Conservation (phyloP, 441 rosid species). For the Adansonia grandidieri region DNA sequence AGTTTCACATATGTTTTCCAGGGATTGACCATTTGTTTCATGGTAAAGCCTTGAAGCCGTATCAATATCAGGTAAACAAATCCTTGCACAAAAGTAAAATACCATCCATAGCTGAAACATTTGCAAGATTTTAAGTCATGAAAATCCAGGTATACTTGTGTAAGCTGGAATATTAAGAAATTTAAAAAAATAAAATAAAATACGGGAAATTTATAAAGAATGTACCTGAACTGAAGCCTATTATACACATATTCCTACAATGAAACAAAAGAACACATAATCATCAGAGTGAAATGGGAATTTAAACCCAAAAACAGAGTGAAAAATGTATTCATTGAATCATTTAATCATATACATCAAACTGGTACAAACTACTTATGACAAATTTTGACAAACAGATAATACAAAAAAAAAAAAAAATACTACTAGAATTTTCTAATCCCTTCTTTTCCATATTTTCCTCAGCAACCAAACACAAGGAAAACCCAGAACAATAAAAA, state of each 20-base stretch:
- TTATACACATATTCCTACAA: constrained; percentile 89
- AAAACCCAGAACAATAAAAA: not conserved
- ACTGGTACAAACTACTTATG: not conserved
- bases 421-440: not conserved
- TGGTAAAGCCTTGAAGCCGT: constrained; percentile 80
- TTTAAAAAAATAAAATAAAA: not conserved
- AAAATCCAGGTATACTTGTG: not conserved
- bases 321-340: not conserved
- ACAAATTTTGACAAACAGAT: not conserved
- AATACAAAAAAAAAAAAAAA: not conserved
- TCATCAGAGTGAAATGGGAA: not conserved
- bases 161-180: not conserved
- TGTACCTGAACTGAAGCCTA: constrained; percentile 81
- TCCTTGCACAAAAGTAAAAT: constrained; percentile 86
- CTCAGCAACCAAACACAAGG: not conserved
- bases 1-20: constrained; percentile 89
- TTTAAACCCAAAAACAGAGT: constrained; percentile 16
- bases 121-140: not conserved
- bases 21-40: constrained; percentile 81
- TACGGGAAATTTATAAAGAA: not conserved
- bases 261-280: constrained; percentile 24
- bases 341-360: not conserved
- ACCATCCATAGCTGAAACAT: constrained; percentile 80
- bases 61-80: constrained; percentile 72
- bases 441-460: not conserved